A percentile compares a stretch with the other conserved stretches of the same genome.
These are phyloP conservation scores for Vitis amurensis DNA, from an alignment of 164 flowering plant species.

Conservation along the genomic window DNA sequence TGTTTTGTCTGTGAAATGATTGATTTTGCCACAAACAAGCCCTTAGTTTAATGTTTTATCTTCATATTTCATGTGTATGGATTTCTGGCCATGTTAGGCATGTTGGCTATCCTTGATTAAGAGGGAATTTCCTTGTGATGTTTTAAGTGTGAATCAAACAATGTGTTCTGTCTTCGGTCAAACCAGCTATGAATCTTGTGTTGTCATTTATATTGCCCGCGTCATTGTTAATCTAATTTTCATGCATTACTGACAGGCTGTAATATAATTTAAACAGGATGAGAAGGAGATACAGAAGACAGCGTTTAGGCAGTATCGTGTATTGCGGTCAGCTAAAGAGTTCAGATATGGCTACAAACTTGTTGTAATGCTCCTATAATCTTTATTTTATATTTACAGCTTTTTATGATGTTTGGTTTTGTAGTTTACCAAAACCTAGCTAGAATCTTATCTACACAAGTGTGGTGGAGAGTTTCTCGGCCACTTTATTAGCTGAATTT, in stretches of 20 bases:
- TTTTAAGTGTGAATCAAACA: neutral
- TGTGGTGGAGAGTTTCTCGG: neutral
- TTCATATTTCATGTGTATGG: too few species aligned
- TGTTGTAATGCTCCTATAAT: constrained; percentile 56
- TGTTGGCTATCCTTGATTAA: too few species aligned
- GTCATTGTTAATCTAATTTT: neutral
- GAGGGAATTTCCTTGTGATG: neutral
- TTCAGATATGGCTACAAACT: constrained; percentile 95
- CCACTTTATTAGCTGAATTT: neutral
- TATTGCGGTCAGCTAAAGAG: constrained; percentile 62
- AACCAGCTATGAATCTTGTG: too few species aligned
- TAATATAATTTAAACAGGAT: constrained; percentile 58
- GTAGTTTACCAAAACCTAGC: neutral
- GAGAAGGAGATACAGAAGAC: constrained; percentile 87
- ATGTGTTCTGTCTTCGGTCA: neutral
- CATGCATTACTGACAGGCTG: constrained; percentile 21
- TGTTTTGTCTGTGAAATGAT: too few species aligned
- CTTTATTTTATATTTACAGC: neutral
- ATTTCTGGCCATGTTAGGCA: too few species aligned
- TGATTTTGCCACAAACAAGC: too few species aligned
- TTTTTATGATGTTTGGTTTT: neutral
- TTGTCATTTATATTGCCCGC: neutral
- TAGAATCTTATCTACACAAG: neutral
- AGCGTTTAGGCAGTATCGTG: constrained; percentile 66
- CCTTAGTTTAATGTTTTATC: too few species aligned